Base-by-base conservation (phyloP, 768 basidiomycete species). In the Termitomyces sp. region DNA sequence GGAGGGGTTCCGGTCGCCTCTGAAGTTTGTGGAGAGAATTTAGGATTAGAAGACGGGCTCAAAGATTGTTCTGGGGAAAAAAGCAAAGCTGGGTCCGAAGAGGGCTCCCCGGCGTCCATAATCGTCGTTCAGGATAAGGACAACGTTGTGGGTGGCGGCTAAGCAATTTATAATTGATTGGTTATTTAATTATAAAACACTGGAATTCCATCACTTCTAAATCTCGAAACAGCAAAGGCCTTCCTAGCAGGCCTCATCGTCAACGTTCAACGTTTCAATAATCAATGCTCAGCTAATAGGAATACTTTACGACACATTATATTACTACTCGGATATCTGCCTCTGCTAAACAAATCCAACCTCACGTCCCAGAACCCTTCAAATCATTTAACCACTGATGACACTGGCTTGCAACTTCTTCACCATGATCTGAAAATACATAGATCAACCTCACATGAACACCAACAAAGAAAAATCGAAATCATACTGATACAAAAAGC, bases 401-500 rank as follows among this genome's bases (percentile, higher is more conserved):
- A 58, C 84, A 86, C 39, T 80, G 77, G 20, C 63, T 57, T 31
- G 80, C 83, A 2, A 86, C 57, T 22, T 72, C 59, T 45, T 79
- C 73, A 15, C 80, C 70, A 59, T 88, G 81, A 65, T 78, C 84
- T 85, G 47, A 23, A 20, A 42, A 53, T 45, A 48, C 52, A 15
- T 16, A 3, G 54, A 13, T 42, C 9, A 9, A 29, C 29, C 29
- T 54, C 5, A n/a, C 50, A 41, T n/a, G 38, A n/a, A 52, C 27
- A 35, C 9, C 33, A 16, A 27, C 51, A 38, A 41, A 33, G 44
- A 6, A 31, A 48, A 32, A 38, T 22, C n/a, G 9, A 25, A 1
- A 45, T 15, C 85, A 63, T 59, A 89, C 86, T 81, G 47, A 91
- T 82, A 64, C 84, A 89, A 64, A 90, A 91, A 15, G 84, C 82